Percentiles rank a stretch among this genome's conserved stretches.
Conservation (phyloP, 2,329 filamentous ascomycete species). For the Colletotrichum sp. region DNA sequence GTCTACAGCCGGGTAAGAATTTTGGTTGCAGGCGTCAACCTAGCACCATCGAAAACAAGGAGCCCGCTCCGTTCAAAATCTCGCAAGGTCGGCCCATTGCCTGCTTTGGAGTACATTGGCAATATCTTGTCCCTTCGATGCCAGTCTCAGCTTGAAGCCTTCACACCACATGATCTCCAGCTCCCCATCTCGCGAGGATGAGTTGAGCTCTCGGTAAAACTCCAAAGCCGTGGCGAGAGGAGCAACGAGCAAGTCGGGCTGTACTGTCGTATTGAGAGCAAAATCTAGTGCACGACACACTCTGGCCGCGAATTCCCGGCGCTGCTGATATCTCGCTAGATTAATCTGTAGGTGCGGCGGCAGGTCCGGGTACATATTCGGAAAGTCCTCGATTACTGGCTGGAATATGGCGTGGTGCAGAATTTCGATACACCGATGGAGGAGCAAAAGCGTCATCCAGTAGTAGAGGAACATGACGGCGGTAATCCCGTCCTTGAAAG, state of each 20-base stretch:
- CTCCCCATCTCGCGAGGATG: conserved; percentile 41
- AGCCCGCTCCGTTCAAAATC: conserved; percentile 14
- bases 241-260: conserved; percentile 50
- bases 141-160: conserved; percentile 42
- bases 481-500: conserved; percentile 47
- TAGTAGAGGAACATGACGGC: conserved; percentile 57
- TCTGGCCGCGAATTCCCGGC: conserved; percentile 48
- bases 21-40: neutral
- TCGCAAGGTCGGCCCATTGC: conserved; percentile 38
- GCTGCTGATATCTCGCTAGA: conserved; percentile 45
- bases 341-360: conserved; percentile 44
- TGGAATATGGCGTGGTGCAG: conserved; percentile 50
- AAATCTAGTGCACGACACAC: conserved; percentile 57
- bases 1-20: neutral
- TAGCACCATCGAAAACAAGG: neutral
- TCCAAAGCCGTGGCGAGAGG: conserved; percentile 47
- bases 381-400: conserved; percentile 44
- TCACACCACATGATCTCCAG: conserved; percentile 55
- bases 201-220: conserved; percentile 45
- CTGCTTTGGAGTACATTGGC: conserved; percentile 40
- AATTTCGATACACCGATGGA: conserved; percentile 51
- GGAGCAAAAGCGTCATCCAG: conserved; percentile 55
- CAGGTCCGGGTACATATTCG: conserved; percentile 41
- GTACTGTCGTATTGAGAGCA: conserved; percentile 43
- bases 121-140: conserved; percentile 44